Base-by-base conservation (phyloP, 1,139 yeast species). In the Taphrina wiesneri region DNA sequence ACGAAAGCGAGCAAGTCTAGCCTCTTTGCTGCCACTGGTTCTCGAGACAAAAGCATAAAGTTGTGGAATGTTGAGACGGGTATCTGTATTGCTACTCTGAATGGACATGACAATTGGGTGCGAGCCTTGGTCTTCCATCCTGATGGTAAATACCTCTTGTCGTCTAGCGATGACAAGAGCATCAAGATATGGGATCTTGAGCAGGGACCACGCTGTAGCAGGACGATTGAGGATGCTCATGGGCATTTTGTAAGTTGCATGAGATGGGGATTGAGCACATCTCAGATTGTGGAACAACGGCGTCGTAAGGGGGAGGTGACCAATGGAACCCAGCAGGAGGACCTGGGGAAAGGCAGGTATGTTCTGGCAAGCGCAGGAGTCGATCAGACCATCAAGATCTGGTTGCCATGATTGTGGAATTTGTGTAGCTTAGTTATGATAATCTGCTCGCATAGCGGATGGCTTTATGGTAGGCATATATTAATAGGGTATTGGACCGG, bases 91-190 rank as follows among this genome's bases (percentile, higher is more conserved):
- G 80, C 82, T 23, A 77, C 81, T 52, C 78, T 87, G 66, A 74
- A 76, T 15, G 97, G 96, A 0, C 98, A 92, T 75, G 85, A 86
- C 67, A 89, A 96, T 19, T 92, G 98, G 98, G 88, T 92, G 0
- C 84, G 88, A 69, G 82, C 86, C 11, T 73, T 90, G 19, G 80
- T 79, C 9, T 78, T 89, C 60, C 96, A 90, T 75, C 96, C 96
- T 0, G 85, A 83, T 71, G 96, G 96, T 0, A 80, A 84, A 64
- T 85, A 82, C 71, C 75, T 92, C 26, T 80, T 88, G 53, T 85
- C 91, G 67, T 88, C 88, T 17, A 82, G 93, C 28, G 97, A 92
- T 75, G 98, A 92, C 75, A 86, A 86, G 70, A 79, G 85, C 1
- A 82, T 92, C 45, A 82, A 86, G 69, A 78, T 90, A 32, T 92